A percentile compares a stretch with the other conserved stretches of the same genome.
phyloP scores from a whole-genome alignment of 2,329 filamentous ascomycete species.

The Westerdykella ornata region DNA sequence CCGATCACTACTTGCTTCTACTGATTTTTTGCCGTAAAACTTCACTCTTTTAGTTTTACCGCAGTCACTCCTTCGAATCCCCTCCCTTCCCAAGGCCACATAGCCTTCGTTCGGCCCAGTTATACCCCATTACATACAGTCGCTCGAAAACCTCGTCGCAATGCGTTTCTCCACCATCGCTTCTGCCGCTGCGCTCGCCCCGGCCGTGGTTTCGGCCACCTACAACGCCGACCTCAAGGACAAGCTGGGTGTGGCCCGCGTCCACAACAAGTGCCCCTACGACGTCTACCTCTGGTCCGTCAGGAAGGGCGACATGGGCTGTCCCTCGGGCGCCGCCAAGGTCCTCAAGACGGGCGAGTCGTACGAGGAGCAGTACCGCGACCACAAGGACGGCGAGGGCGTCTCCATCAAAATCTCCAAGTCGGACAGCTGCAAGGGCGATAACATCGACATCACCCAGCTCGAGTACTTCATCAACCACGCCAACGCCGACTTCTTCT shows the following conservation, averaged over 20 bases:
- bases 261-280: constrained; percentile 37
- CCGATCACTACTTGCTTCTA: constrained; percentile 21
- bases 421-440: constrained; percentile 20
- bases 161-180: constrained; percentile 33
- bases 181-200: constrained; percentile 24
- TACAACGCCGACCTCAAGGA: constrained; percentile 7
- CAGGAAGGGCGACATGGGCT: constrained; percentile 21
- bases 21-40: constrained; percentile 35
- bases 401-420: constrained; percentile 39
- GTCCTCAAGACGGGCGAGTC: constrained; percentile 23
- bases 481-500: constrained; percentile 5
- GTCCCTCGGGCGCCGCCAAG: constrained; percentile 16
- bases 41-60: constrained; percentile 39
- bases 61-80: constrained; percentile 31
- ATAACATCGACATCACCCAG: constrained; percentile 30
- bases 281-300: constrained; percentile 37
- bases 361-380: constrained; percentile 30
- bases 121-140: constrained; percentile 5
- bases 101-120: constrained; percentile 9
- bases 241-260: constrained; percentile 19
- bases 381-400: constrained; percentile 17
- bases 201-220: constrained; percentile 11
- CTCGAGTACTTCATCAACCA: constrained; percentile 34
- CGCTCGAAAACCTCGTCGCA: constrained; percentile 11
- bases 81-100: constrained; percentile 16